Base-by-base conservation (phyloP, 441 rosid genomes). In the Capsella rubella region DNA sequence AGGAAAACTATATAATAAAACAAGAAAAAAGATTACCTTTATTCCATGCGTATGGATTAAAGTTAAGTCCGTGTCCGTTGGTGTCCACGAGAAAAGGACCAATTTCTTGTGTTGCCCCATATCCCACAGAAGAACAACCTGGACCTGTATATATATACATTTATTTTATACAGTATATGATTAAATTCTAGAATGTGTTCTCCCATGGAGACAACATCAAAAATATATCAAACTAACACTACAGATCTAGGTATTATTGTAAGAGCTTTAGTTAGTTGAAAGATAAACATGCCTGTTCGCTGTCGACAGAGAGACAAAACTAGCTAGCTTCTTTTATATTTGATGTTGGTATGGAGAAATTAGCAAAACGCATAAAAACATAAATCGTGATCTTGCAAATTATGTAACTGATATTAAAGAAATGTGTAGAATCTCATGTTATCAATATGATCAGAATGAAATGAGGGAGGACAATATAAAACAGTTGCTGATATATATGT, bases 41-140 rank as follows among this genome's bases (percentile, higher is more conserved):
- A 83, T 89, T 96, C 99, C 98, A 96, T 13, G 98, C 88, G 88
- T 87, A 90, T 73, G 90, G 95, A 87, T 93, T 93, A 62, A 88
- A 84, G 82, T 82, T 80, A 73, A 96, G 76, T 9, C 97, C 97
- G 31, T 92, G 85, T 57, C 85, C 88, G 56, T 92, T 86, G 80
- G 76, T 88, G 87, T 91, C 91, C 29, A 91, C 87, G 74, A 94
- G 84, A 72, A 96, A 96, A 9, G 99, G 99, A 42, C 91, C 93
- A 47, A 91, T 88, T 75, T 85, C 96, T 87, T 91, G 94, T 13
- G 90, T 84, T 67, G 98, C 95, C 5, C 99, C 99, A 76, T 91
- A 95, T 45, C 96, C 99, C 85, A 93, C 91, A 5, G 99, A 95
- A 53, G 98, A 95, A 87, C 98, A 95, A 67, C 99, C 99, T 11